These are phyloP conservation scores for Telopea speciosissima DNA, from an alignment of 177 flowering plant species.

Conservation along the genomic window DNA sequence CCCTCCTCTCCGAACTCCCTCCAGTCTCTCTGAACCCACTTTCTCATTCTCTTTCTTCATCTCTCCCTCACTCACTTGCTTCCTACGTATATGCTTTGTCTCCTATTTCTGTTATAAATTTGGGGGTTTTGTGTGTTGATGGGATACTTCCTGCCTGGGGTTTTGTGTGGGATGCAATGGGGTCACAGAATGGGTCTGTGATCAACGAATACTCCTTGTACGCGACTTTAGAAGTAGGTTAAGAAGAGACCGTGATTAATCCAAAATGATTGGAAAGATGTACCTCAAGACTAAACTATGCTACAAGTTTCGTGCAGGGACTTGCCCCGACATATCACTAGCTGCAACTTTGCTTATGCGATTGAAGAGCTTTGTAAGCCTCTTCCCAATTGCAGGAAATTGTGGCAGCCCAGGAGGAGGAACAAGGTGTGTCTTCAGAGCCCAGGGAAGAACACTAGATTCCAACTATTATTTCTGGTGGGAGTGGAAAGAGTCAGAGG, in stretches of 20 bases:
- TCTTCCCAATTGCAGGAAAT: slow-evolving; percentile 96
- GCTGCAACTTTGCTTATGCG: slow-evolving; percentile 93
- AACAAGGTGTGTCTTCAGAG: slow-evolving; percentile 29
- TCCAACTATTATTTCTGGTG: slow-evolving; percentile 48
- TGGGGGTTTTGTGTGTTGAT: no score
- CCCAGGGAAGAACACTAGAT: slow-evolving; percentile 92
- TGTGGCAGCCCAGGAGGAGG: slow-evolving; percentile 81
- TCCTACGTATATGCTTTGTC: no score
- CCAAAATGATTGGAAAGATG: slow-evolving; percentile 90
- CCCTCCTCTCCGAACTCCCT: no score
- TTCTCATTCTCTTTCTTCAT: no score
- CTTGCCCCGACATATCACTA: slow-evolving; percentile 85
- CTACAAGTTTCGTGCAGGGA: slow-evolving; percentile 88
- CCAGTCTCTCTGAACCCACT: no score
- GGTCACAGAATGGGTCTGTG: no score
- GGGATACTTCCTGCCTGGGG: no score
- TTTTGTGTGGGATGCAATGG: no score
- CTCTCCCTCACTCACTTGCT: no score
- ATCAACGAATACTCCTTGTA: no score
- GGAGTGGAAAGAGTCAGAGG: slow-evolving; percentile 61
- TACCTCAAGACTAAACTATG: slow-evolving; percentile 92
- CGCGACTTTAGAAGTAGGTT: slow-evolving; percentile 23
- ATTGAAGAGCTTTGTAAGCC: slow-evolving; percentile 88
- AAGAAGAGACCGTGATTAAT: slow-evolving; percentile 29
- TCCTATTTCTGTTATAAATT: no score